phyloP scores from a whole-genome alignment of 2,329 filamentous ascomycete species.

The Trichoderma koningiopsis region DNA sequence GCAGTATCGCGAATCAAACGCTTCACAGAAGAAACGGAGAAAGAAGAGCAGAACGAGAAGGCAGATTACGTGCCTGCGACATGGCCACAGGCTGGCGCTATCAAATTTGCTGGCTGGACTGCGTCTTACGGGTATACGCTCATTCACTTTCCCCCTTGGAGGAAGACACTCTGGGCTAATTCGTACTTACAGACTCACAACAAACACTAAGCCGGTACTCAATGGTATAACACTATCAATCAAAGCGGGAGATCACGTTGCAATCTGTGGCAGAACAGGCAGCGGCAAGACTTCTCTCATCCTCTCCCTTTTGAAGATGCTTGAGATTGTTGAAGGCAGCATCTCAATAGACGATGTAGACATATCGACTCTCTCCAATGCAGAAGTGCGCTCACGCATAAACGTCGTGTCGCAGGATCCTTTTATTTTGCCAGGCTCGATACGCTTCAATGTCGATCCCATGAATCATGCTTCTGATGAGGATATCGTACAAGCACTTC shows the following conservation, averaged over 20 bases:
- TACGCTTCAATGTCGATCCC: slow-evolving; percentile 55
- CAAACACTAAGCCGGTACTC: slow-evolving; percentile 32
- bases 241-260: slow-evolving; percentile 41
- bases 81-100: slow-evolving; percentile 39
- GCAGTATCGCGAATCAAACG: slow-evolving; percentile 41
- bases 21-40: slow-evolving; percentile 35
- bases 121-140: slow-evolving; percentile 34
- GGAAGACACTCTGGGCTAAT: not conserved
- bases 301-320: slow-evolving; percentile 48
- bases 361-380: slow-evolving; percentile 30
- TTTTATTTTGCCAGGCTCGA: slow-evolving; percentile 50
- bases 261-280: slow-evolving; percentile 49
- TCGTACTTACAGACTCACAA: slow-evolving; percentile 27
- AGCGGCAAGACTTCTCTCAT: slow-evolving; percentile 44
- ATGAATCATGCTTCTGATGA: slow-evolving; percentile 40
- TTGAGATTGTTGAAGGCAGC: slow-evolving; percentile 45
- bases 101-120: slow-evolving; percentile 36
- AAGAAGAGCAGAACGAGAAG: slow-evolving; percentile 13
- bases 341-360: slow-evolving; percentile 51
- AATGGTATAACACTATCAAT: slow-evolving; percentile 37
- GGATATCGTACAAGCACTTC: slow-evolving; percentile 46
- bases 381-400: slow-evolving; percentile 36
- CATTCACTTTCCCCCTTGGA: not conserved
- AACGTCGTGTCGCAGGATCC: slow-evolving; percentile 55
- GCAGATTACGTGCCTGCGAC: slow-evolving; percentile 22